Conservation (phyloP, 2,329 filamentous ascomycete species). For the Colletotrichum liaoningense region DNA sequence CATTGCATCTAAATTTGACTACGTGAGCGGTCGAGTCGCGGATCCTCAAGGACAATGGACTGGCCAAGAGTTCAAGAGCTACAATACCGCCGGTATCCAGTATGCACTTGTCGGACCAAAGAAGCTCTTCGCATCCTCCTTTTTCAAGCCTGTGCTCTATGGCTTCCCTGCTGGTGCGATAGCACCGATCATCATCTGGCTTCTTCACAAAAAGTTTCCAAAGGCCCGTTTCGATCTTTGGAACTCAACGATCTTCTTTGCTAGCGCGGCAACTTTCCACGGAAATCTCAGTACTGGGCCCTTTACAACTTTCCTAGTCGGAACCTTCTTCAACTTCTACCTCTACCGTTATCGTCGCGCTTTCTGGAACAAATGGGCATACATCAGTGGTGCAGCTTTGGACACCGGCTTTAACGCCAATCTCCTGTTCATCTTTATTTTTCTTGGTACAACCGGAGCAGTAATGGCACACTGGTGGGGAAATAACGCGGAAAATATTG, state of each 20-base stretch:
- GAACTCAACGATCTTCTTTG: conserved; percentile 73
- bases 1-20: conserved; percentile 66
- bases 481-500: conserved; percentile 64
- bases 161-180: conserved; percentile 63
- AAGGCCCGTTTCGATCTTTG: conserved; percentile 64
- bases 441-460: conserved; percentile 67
- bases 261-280: conserved; percentile 65
- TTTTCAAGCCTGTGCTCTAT: conserved; percentile 61
- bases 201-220: conserved; percentile 64
- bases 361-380: conserved; percentile 71
- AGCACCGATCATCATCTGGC: conserved; percentile 59
- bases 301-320: conserved; percentile 67
- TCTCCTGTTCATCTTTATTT: conserved; percentile 69
- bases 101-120: conserved; percentile 65
- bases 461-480: conserved; percentile 74
- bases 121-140: conserved; percentile 57
- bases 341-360: conserved; percentile 66
- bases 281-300: conserved; percentile 72
- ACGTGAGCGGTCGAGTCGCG: conserved; percentile 58
- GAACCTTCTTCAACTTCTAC: conserved; percentile 70
- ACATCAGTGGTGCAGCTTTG: conserved; percentile 70
- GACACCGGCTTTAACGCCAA: conserved; percentile 73
- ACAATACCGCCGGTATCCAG: conserved; percentile 68
- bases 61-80: conserved; percentile 62
- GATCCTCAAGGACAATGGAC: conserved; percentile 73